A percentile compares a stretch with the other conserved stretches of the same genome.
Evolutionary conservation across 2,329 filamentous ascomycete species (phyloP).

Genomic region (Atkinsonella texensis): DNA sequence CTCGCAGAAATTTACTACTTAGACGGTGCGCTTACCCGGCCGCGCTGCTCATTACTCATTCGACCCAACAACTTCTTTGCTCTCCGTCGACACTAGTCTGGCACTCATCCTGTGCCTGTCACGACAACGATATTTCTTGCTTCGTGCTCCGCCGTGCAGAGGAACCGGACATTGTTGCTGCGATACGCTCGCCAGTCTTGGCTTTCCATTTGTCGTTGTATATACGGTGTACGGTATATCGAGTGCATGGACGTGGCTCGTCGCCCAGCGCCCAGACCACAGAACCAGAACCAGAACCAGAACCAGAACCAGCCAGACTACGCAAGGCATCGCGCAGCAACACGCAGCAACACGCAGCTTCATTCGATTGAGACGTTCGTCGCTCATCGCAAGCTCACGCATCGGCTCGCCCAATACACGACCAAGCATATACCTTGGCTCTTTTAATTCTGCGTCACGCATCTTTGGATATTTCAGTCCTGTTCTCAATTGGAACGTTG

Average conservation of each 20-base stretch:
- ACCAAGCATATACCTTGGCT: neutral
- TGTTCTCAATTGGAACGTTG: neutral
- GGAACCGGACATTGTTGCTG: neutral
- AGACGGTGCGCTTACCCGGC: constrained; percentile 1
- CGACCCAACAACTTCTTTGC: constrained; percentile 3
- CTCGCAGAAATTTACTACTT: constrained; percentile 7
- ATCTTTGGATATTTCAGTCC: neutral
- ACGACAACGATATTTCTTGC: neutral
- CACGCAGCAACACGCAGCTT: neutral
- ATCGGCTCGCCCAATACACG: neutral
- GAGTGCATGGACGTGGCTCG: neutral
- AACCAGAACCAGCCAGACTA: too few species aligned
- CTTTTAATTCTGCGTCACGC: neutral
- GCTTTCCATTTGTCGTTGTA: neutral
- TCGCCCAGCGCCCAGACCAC: neutral
- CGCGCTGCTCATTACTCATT: constrained; percentile 1
- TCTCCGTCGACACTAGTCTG: neutral
- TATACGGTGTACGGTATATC: neutral
- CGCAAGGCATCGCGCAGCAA: neutral
- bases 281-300: neutral
- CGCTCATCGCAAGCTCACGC: neutral
- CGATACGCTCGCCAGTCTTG: neutral
- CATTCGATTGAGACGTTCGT: neutral
- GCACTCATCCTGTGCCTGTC: neutral
- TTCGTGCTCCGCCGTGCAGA: neutral